Base-by-base conservation (phyloP, 169 alveolate genomes). In the Cryptosporidium andersoni region DNA sequence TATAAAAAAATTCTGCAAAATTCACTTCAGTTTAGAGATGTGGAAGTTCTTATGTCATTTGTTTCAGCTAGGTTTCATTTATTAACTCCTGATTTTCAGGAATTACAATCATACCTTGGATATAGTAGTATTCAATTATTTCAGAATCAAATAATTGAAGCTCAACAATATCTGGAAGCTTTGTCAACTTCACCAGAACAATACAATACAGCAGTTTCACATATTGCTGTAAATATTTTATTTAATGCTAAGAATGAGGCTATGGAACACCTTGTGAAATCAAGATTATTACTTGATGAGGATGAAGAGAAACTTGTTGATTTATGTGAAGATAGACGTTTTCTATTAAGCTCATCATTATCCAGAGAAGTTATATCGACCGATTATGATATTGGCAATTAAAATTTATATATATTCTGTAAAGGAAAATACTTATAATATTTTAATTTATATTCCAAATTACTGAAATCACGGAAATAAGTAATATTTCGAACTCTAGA, bases 61-160 rank as follows among this genome's bases (percentile, higher is more conserved):
- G 43, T 74, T 1, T 45, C 85, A 9, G 67, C 85, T 4, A 74
- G 85, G 42, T 60, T 74, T 45, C 74, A 74, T 43, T 39, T 74
- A 36, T 47, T 74, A 37, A 68, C 55, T 25, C 85, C 55, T 42
- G 85, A 74, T 49, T 74, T 74, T 52, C 85, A 74, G 7, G 85
- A 74, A 34, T 52, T 74, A 12, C 85, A 74, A 47, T 74, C 85
- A 16, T 74, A 74, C 45, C 49, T 74, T 2, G 85, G 85, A 36
- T 14, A 52, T 36, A 43, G 74, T 16, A 58, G 64, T 36, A 74
- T 74, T 60, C 85, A 74, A 25, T 52, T 74, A 3, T 74, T 74
- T 64, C 85, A 74, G 49, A 74, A 74, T 52, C 85, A 74, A 48
- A 74, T 74, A 34, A 58, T 74, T 47, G 85, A 74, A 42, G 85